These are phyloP conservation scores for Hortaea sp. DNA, from an alignment of 2,329 filamentous ascomycete genomes.

Conservation along the genomic window DNA sequence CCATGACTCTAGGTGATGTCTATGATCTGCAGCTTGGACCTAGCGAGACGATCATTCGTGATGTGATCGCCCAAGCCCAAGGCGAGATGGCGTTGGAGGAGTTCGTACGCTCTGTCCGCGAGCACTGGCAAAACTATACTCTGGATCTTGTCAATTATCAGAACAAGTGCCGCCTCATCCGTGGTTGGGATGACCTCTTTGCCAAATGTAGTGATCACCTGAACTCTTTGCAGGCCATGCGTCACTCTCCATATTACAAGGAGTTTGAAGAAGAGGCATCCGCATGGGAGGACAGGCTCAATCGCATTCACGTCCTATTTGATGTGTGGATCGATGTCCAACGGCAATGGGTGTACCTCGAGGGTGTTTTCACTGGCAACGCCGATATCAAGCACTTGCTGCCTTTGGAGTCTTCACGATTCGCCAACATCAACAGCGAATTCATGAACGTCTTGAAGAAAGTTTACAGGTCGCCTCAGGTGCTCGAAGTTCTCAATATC, in stretches of 20 bases:
- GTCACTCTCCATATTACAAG: conserved; percentile 97
- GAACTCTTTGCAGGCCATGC: conserved; percentile 96
- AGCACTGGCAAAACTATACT: conserved; percentile 92
- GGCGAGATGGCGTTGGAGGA: conserved; percentile 98
- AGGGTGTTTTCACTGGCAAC: conserved; percentile 97
- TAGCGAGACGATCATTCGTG: conserved; percentile 77
- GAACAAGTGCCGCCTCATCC: conserved; percentile 93
- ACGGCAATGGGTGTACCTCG: conserved; percentile 97
- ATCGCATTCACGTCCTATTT: conserved; percentile 92
- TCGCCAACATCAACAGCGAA: conserved; percentile 98
- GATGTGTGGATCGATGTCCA: conserved; percentile 99
- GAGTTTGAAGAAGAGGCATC: conserved; percentile 97
- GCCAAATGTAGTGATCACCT: conserved; percentile 97
- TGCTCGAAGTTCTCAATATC: conserved; percentile 92
- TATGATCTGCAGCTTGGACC: conserved; percentile 92
- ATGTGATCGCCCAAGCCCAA: conserved; percentile 90
- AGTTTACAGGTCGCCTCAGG: conserved; percentile 89
- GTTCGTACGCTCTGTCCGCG: conserved; percentile 90
- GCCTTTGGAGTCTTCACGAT: conserved; percentile 89
- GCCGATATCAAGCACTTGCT: conserved; percentile 97
- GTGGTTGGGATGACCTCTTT: conserved; percentile 96
- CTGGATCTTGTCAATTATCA: conserved; percentile 95
- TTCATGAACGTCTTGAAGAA: conserved; percentile 99
- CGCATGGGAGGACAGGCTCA: conserved; percentile 95
- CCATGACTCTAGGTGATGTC: conserved; percentile 94